A percentile compares a stretch with the other conserved stretches of the same genome.
Conservation (phyloP, 2,329 filamentous ascomycete species). For the Pestalotiopsis sp. region DNA sequence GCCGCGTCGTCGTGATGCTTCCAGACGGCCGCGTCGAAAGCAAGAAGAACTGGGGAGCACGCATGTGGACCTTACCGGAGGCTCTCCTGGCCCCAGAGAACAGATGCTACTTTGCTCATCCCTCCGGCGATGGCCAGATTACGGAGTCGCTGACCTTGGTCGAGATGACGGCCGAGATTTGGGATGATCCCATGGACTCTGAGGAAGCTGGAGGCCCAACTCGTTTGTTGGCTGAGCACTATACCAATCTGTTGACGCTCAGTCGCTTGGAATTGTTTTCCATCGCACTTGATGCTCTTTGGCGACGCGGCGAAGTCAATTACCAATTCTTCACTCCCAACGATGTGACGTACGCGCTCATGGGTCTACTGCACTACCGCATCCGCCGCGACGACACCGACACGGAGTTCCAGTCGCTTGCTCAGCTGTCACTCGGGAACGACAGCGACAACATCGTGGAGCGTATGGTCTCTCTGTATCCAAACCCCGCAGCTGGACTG, state of each 20-base stretch:
- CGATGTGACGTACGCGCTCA: constrained; percentile 35
- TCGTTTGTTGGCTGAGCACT: constrained; percentile 32
- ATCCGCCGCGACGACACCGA: constrained; percentile 24
- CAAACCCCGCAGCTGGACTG: constrained; percentile 10
- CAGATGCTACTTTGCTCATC: constrained; percentile 18
- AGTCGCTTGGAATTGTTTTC: constrained; percentile 29
- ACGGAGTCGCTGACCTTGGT: constrained; percentile 20
- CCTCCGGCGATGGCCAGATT: constrained; percentile 6
- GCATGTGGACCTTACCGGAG: constrained; percentile 28
- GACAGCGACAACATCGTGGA: constrained; percentile 34
- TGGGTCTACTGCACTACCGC: constrained; percentile 32
- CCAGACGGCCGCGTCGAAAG: constrained; percentile 17
- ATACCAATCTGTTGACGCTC: constrained; percentile 24
- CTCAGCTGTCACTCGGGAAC: constrained; percentile 32
- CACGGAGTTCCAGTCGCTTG: constrained; percentile 30
- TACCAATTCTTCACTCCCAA: constrained; percentile 19
- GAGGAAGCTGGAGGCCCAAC: constrained; percentile 19
- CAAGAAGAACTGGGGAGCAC: constrained; percentile 23
- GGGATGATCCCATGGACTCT: constrained; percentile 19
- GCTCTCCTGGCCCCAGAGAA: constrained; percentile 22
- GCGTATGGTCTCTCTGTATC: constrained; percentile 29
- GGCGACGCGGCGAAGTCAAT: constrained; percentile 13
- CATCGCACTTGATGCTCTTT: constrained; percentile 27
- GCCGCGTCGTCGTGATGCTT: constrained; percentile 22
- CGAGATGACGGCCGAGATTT: constrained; percentile 26